Base-by-base conservation (phyloP, 805 yeast species). In the Dipodascopsis tothii region DNA sequence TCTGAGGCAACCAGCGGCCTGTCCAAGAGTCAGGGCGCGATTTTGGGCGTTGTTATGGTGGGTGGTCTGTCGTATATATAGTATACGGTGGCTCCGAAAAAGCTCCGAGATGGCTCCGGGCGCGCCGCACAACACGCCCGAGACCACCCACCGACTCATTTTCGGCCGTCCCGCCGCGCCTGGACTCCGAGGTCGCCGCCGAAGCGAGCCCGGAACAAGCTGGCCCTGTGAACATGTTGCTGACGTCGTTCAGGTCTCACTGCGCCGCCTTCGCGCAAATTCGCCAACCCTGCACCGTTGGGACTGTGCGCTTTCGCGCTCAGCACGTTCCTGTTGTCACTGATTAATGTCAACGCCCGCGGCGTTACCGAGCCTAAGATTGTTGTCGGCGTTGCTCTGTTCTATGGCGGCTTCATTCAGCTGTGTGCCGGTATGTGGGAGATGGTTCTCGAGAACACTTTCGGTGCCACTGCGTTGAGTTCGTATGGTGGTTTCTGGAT, bases 401-500 rank as follows among this genome's bases (percentile, higher is more conserved):
- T 78, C 57, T 79, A 79, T 50, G 85, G 84, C 41, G 84, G 84
- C 11, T 56, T 70, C 2, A 68, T 72, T 23, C 84, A 79, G 62
- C 55, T 78, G 20, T 60, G 74, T 25, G 82, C 82, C 16, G 84
- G 84, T 20, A 67, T 77, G 63, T 78, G 81, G 81, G 83, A 78
- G 59, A 67, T 77, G 51, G 74, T 75, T 2, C 57, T 73, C 36
- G 83, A 77, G 43, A 79, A 80, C 62, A 75, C 81, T 18, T 80
- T 80, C 64, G 84, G 80, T 64, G 81, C 77, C 45, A 72, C 79
- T 9, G 82, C 83, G 2, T 65, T 80, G 42, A 59, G 73, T 37
- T 74, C 80, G 3, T 79, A 69, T 53, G 87, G 87, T 40, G 81
- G 80, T 2, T 81, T 80, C 61, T 81, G 87, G 87, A 58, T 80